These are phyloP conservation scores for Podaxis pistillaris DNA, from an alignment of 768 basidiomycete species.

Conservation along the genomic window DNA sequence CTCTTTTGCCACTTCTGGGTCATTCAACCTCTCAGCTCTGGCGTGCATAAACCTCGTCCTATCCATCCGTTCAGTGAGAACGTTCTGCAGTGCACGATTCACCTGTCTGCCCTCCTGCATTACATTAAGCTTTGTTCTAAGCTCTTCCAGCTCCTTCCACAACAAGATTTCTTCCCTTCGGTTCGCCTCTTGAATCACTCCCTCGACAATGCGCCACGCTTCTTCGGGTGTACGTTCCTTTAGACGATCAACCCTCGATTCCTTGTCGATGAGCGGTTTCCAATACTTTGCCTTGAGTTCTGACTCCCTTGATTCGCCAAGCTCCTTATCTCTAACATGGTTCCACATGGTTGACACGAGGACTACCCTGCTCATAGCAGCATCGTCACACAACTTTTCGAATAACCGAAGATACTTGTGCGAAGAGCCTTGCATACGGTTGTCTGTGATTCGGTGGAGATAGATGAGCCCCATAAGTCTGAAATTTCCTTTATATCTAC, in stretches of 20 bases:
- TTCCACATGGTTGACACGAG: neutral
- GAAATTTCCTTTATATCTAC: neutral
- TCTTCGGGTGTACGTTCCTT: too few relatives aligned
- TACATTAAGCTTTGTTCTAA: too few relatives aligned
- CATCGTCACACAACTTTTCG: neutral
- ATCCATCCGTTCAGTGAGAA: slow-evolving; percentile 16
- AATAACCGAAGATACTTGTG: neutral
- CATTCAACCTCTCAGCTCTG: slow-evolving; percentile 11
- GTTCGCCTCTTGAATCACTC: too few relatives aligned
- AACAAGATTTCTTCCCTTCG: too few relatives aligned
- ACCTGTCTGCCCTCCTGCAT: neutral
- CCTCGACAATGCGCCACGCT: too few relatives aligned
- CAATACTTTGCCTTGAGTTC: neutral
- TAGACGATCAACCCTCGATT: too few relatives aligned
- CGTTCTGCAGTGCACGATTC: slow-evolving; percentile 13
- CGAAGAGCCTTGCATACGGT: neutral
- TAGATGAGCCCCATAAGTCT: neutral
- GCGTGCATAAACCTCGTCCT: neutral
- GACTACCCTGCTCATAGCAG: neutral
- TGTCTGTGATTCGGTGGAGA: neutral
- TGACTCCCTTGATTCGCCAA: neutral
- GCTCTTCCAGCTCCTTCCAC: too few relatives aligned
- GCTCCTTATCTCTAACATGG: neutral
- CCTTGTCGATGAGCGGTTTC: too few relatives aligned
- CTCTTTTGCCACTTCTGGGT: slow-evolving; percentile 9